Conservation (phyloP, 352 stramenopile genomes). For the Phytophthora hybrid region DNA sequence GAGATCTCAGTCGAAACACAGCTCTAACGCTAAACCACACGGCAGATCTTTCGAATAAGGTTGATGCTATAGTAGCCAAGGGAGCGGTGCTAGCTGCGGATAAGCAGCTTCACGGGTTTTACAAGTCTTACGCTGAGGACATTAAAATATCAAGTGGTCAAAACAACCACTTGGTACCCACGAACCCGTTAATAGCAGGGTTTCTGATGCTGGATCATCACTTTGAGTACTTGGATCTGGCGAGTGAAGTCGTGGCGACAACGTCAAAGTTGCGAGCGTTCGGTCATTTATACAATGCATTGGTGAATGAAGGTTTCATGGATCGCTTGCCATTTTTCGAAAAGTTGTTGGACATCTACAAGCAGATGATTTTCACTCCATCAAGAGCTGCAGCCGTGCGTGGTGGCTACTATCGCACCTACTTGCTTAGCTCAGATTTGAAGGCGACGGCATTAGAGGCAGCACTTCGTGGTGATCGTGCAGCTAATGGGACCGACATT, state of each 20-base stretch:
- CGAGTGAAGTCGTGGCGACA: conserved; percentile 12
- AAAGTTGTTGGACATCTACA: conserved; percentile 29
- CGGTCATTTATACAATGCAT: conserved; percentile 38
- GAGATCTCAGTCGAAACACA: conserved; percentile 22
- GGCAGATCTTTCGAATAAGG: no score
- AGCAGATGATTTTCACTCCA: conserved; percentile 36
- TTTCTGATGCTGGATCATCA: conserved; percentile 34
- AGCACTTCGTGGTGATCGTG: conserved; percentile 13
- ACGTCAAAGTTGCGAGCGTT: conserved; percentile 33
- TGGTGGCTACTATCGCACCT: conserved; percentile 32
- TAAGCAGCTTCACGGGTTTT: conserved; percentile 15
- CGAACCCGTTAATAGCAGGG: conserved; percentile 37
- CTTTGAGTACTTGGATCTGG: conserved; percentile 27
- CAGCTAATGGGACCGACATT: not conserved
- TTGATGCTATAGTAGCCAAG: not conserved
- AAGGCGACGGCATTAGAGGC: conserved; percentile 18
- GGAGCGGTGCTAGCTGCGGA: not conserved
- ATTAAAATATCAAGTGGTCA: not conserved
- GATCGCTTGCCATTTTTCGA: conserved; percentile 35
- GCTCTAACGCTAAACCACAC: no score
- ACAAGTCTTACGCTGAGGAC: conserved; percentile 9
- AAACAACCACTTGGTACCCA: not conserved
- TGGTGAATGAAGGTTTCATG: conserved; percentile 26
- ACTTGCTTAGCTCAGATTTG: conserved; percentile 13
- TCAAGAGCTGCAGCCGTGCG: conserved; percentile 26